Percentiles rank a stretch among this genome's conserved stretches.
Conservation (phyloP, 1,284 basidiomycete genomes). For the Malassezia cuniculi region DNA sequence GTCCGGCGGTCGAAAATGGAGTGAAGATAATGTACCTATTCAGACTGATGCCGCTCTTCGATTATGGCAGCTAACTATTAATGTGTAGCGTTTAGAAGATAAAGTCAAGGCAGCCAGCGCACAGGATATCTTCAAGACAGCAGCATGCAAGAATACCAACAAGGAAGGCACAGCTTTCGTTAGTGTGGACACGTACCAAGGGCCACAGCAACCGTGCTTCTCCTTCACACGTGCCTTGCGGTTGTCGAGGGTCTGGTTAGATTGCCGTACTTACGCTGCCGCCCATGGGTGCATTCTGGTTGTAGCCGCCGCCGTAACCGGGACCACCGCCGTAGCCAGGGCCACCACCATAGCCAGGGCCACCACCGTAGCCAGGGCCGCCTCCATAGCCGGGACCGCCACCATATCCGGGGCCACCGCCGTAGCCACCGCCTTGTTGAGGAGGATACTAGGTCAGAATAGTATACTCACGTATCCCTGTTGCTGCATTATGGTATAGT, state of each 20-base stretch:
- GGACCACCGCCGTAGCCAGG: no score
- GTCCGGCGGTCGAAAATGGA: no score
- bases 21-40: no score
- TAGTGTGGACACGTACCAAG: conserved; percentile 10
- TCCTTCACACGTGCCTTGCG: conserved; percentile 11
- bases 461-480: no score
- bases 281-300: conserved; percentile 11
- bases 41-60: no score
- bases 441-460: conserved; percentile 8
- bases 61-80: no score
- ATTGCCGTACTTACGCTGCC: conserved; percentile 6
- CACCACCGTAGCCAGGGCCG: conserved; percentile 3
- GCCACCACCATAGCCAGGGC: conserved; percentile 6
- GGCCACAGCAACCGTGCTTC: conserved; percentile 13
- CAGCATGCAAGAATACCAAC: conserved; percentile 14
- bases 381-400: conserved; percentile 6
- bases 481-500: no score
- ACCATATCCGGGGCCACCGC: conserved; percentile 3
- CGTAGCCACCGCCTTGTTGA: conserved; percentile 10
- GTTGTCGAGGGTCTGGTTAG: conserved; percentile 10
- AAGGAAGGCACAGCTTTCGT: conserved; percentile 8
- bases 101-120: conserved; percentile 15
- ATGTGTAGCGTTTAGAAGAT: conserved; percentile 16
- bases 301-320: conserved; percentile 2
- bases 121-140: conserved; percentile 16